phyloP scores from a whole-genome alignment of 495 filamentous ascomycete genomes.

The Neurospora sp. region DNA sequence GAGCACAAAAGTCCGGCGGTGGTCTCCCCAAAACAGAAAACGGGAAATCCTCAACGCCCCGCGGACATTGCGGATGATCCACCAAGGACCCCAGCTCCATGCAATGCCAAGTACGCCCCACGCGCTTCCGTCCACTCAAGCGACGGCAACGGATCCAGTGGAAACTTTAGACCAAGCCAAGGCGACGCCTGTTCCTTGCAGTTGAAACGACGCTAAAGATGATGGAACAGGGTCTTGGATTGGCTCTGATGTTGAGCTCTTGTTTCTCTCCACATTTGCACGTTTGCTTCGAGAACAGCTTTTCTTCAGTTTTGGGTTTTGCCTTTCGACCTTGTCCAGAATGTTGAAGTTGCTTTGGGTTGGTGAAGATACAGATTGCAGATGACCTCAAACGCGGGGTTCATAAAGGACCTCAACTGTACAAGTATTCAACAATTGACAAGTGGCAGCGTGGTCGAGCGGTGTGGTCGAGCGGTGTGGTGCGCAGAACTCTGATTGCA shows the following conservation, averaged over 20 bases:
- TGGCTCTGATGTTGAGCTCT: neutral
- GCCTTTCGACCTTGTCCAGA: neutral
- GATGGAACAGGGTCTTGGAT: neutral
- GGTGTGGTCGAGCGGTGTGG: neutral
- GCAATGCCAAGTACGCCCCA: slow-evolving; percentile 1
- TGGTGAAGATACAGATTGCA: neutral
- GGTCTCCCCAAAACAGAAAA: neutral
- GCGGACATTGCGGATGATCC: neutral
- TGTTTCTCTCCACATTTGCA: neutral
- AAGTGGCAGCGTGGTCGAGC: neutral
- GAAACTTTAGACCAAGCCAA: neutral
- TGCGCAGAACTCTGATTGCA: neutral
- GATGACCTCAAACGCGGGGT: neutral
- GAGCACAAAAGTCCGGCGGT: neutral
- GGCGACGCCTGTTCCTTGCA: slow-evolving; percentile 19
- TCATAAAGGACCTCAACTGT: neutral
- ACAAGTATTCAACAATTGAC: neutral
- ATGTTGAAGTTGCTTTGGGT: neutral
- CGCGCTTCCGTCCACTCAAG: neutral
- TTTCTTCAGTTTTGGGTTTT: neutral
- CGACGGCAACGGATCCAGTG: slow-evolving; percentile 1
- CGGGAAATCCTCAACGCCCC: neutral
- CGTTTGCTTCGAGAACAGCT: neutral
- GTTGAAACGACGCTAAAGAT: slow-evolving; percentile 21
- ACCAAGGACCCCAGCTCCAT: neutral